Conservation (phyloP, 2,329 filamentous ascomycete genomes). For the Pestalotiopsis sp. region DNA sequence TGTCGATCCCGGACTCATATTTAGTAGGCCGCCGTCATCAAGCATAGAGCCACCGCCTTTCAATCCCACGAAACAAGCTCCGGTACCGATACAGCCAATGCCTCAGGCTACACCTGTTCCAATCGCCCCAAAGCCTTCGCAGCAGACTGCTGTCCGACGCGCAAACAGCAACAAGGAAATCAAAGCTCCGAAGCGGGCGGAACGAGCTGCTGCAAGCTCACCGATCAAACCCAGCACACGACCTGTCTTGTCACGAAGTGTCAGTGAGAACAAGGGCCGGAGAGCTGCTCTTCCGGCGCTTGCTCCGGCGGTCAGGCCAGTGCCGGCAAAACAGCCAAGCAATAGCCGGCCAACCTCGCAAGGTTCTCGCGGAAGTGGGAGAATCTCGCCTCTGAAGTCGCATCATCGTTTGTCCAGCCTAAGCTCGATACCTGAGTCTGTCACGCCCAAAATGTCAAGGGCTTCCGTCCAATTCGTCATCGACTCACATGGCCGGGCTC, state of each 20-base stretch:
- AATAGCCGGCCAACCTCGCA: constrained; percentile 34
- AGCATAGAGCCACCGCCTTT: constrained; percentile 42
- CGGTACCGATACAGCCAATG: constrained; percentile 29
- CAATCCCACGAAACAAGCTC: constrained; percentile 29
- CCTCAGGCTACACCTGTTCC: constrained; percentile 24
- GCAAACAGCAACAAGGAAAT: constrained; percentile 47
- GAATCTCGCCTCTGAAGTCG: constrained; percentile 55
- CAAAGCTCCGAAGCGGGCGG: constrained; percentile 41
- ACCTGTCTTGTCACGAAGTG: constrained; percentile 54
- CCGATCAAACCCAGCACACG: constrained; percentile 51
- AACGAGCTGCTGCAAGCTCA: constrained; percentile 47
- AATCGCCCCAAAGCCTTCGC: constrained; percentile 29
- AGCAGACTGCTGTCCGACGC: constrained; percentile 43
- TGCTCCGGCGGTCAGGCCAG: constrained; percentile 45
- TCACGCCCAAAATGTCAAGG: constrained; percentile 44
- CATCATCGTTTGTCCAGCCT: constrained; percentile 53
- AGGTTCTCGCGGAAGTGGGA: constrained; percentile 43
- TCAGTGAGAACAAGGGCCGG: constrained; percentile 55
- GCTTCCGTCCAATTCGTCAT: constrained; percentile 65
- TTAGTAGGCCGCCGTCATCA: constrained; percentile 53
- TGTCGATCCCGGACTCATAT: constrained; percentile 63
- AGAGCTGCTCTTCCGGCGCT: constrained; percentile 45
- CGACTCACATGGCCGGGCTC: constrained; percentile 61
- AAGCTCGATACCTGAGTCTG: constrained; percentile 59
- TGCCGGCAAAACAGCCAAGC: constrained; percentile 21